phyloP scores from a whole-genome alignment of 495 filamentous ascomycete species.

The Penicillium fimorum region DNA sequence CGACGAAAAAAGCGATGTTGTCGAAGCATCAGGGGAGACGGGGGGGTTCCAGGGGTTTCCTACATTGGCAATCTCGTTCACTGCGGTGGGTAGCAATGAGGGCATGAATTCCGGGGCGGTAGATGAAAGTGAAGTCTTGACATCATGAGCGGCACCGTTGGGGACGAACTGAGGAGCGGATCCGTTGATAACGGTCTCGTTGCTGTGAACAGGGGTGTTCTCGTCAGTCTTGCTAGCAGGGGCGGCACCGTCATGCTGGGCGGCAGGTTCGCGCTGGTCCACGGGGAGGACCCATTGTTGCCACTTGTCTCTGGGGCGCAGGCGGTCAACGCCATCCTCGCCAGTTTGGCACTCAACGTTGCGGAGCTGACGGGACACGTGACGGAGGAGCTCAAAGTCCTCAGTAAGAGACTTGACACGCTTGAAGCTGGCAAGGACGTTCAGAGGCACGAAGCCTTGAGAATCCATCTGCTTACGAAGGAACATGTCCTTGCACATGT shows the following conservation, averaged over 20 bases:
- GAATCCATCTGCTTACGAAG: constrained; percentile 90
- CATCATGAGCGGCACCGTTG: constrained; percentile 38
- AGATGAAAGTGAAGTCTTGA: constrained; percentile 65
- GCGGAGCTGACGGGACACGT: constrained; percentile 67
- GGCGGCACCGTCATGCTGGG: constrained; percentile 57
- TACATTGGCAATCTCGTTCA: constrained; percentile 46
- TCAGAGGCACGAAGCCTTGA: constrained; percentile 83
- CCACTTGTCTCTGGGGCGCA: constrained; percentile 78
- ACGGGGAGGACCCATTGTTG: constrained; percentile 71
- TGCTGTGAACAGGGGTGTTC: constrained; percentile 25
- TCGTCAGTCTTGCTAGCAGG: constrained; percentile 30
- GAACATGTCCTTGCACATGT: constrained; percentile 91
- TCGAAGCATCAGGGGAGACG: background rate
- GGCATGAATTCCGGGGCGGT: constrained; percentile 76
- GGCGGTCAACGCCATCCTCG: constrained; percentile 71
- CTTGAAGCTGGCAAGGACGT: constrained; percentile 76
- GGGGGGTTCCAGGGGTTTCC: constrained; percentile 37
- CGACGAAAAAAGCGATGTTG: background rate
- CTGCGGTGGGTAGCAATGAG: constrained; percentile 35
- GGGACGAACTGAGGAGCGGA: constrained; percentile 31
- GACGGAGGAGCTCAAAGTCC: constrained; percentile 69
- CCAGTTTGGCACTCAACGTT: constrained; percentile 67
- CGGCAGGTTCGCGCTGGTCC: constrained; percentile 58
- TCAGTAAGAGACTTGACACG: constrained; percentile 74
- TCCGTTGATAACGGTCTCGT: constrained; percentile 35